Evolutionary conservation across 2,329 filamentous ascomycete genomes (phyloP).

Genomic region (Ceratocystis lukuohia): DNA sequence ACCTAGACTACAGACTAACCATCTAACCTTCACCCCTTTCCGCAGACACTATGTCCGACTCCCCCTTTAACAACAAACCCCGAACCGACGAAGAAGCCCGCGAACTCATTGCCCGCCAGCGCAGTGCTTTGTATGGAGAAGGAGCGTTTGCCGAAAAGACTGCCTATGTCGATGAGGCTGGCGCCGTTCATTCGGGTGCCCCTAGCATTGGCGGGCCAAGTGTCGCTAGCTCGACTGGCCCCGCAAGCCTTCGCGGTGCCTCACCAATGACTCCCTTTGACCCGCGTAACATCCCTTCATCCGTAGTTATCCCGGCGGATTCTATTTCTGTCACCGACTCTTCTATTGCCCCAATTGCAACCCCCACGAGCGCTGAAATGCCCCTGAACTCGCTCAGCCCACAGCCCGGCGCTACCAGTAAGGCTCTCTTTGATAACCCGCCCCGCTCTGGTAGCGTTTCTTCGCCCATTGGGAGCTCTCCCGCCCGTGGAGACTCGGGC

Average conservation of each 20-base stretch:
- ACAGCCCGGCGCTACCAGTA: slow-evolving; percentile 51
- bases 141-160: slow-evolving; percentile 53
- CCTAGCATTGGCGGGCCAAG: slow-evolving; percentile 48
- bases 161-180: slow-evolving; percentile 55
- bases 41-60: slow-evolving; percentile 39
- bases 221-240: slow-evolving; percentile 31
- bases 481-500: slow-evolving; percentile 53
- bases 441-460: slow-evolving; percentile 53
- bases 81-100: slow-evolving; percentile 95
- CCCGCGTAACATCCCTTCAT: slow-evolving; percentile 30
- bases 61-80: slow-evolving; percentile 43
- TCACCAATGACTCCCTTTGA: slow-evolving; percentile 63
- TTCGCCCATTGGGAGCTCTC: slow-evolving; percentile 70
- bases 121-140: slow-evolving; percentile 84
- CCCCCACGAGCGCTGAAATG: slow-evolving; percentile 10
- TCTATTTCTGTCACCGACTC: slow-evolving; percentile 31
- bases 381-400: slow-evolving; percentile 53
- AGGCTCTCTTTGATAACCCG: slow-evolving; percentile 46
- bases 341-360: slow-evolving; percentile 22
- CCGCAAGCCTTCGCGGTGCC: slow-evolving; percentile 54
- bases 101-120: slow-evolving; percentile 89
- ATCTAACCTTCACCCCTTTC: background rate
- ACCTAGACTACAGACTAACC: background rate
- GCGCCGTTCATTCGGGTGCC: slow-evolving; percentile 48
- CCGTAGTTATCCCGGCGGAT: slow-evolving; percentile 27